phyloP scores from a whole-genome alignment of 192 early-diverging fungal species.

The Dissophora ornata region DNA sequence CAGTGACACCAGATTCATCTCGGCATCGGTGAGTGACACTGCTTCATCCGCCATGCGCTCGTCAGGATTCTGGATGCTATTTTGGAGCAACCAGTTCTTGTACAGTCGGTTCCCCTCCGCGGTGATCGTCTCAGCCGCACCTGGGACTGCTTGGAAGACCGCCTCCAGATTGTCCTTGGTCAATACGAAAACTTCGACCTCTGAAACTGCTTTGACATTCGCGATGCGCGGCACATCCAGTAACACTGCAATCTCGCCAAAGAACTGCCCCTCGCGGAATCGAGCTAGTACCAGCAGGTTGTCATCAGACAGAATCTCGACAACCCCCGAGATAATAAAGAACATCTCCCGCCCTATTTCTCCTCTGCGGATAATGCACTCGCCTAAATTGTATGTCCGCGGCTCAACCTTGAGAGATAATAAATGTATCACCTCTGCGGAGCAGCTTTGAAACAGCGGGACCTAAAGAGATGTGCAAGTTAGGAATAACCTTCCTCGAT shows the following conservation, averaged over 20 bases:
- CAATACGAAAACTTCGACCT: constrained; percentile 61
- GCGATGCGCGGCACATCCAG: constrained; percentile 61
- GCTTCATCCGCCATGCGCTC: neutral
- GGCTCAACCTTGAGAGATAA: constrained; percentile 58
- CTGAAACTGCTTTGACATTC: constrained; percentile 58
- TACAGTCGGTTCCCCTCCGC: constrained; percentile 38
- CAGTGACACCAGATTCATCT: constrained; percentile 11
- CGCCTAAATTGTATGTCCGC: constrained; percentile 64
- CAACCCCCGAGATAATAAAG: constrained; percentile 76
- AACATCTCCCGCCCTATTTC: constrained; percentile 77
- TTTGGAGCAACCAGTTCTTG: constrained; percentile 34
- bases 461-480: too few relatives aligned
- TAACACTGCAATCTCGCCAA: constrained; percentile 63
- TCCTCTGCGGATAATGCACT: constrained; percentile 69
- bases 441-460: constrained; percentile 56
- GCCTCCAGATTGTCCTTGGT: constrained; percentile 51
- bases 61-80: neutral
- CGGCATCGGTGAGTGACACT: neutral
- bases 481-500: neutral
- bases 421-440: constrained; percentile 57
- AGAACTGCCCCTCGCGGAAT: constrained; percentile 58
- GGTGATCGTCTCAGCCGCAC: constrained; percentile 47
- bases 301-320: constrained; percentile 67
- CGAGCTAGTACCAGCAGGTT: constrained; percentile 37
- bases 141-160: constrained; percentile 52